Conservation (phyloP, 140 eudicot genomes). For the Anethum foeniculum region DNA sequence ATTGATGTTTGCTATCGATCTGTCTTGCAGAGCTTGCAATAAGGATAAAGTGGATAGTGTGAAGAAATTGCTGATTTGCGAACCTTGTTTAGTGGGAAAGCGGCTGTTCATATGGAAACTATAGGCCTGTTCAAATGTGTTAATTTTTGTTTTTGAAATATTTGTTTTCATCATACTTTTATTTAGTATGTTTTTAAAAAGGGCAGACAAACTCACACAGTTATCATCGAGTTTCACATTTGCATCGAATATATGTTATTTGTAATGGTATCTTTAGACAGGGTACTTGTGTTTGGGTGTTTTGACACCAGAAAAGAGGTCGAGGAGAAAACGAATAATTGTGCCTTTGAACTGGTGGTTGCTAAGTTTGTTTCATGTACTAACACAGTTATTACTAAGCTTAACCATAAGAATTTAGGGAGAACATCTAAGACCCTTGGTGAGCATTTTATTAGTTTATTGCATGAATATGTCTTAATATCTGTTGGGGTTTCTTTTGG, state of each 20-base stretch:
- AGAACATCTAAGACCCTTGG: conserved; percentile 27
- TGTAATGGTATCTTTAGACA: conserved; percentile 54
- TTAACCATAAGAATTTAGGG: conserved; percentile 70
- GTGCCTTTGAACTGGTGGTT: conserved; percentile 65
- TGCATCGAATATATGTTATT: conserved; percentile 45
- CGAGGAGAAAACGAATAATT: conserved; percentile 25
- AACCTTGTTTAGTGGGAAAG: conserved; percentile 61
- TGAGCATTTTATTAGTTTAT: conserved; percentile 46
- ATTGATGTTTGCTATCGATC: neutral
- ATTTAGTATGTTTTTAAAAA: conserved; percentile 36
- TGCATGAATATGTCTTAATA: conserved; percentile 44
- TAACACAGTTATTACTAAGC: conserved; percentile 52
- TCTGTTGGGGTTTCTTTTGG: conserved; percentile 40
- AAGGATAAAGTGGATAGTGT: conserved; percentile 27
- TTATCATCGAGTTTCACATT: conserved; percentile 25
- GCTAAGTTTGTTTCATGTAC: conserved; percentile 50
- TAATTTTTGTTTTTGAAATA: conserved; percentile 43
- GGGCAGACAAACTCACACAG: conserved; percentile 25
- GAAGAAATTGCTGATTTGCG: conserved; percentile 52
- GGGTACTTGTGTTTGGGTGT: conserved; percentile 41
- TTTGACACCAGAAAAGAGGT: conserved; percentile 44
- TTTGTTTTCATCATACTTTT: conserved; percentile 45
- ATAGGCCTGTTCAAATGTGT: conserved; percentile 31
- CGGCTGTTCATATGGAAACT: conserved; percentile 16
- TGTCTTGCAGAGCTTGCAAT: conserved; percentile 16